phyloP scores from a whole-genome alignment of 1,284 basidiomycete genomes.

The Volvariella surrecta region DNA sequence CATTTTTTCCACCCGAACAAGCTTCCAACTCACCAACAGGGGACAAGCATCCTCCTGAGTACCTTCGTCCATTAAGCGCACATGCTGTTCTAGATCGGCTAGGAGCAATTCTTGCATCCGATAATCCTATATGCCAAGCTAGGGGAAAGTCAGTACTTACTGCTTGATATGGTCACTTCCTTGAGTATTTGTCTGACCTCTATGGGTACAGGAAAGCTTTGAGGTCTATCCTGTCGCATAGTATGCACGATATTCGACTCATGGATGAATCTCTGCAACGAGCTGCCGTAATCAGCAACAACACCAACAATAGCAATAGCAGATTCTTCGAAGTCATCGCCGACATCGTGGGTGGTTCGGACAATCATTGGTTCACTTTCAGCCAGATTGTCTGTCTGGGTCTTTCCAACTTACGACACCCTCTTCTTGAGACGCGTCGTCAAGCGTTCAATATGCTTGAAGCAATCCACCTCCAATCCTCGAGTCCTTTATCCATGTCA shows the following conservation, averaged over 20 bases:
- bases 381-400: conserved; percentile 77
- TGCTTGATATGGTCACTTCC: background rate
- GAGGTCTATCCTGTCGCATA: conserved; percentile 46
- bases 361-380: conserved; percentile 59
- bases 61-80: conserved; percentile 44
- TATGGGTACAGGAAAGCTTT: conserved; percentile 61
- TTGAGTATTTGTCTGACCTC: conserved; percentile 8
- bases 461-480: conserved; percentile 56
- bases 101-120: conserved; percentile 56
- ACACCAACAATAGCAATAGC: conserved; percentile 43
- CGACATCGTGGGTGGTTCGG: conserved; percentile 58
- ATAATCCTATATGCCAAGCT: conserved; percentile 37
- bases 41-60: conserved; percentile 41
- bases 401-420: conserved; percentile 81
- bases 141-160: conserved; percentile 63
- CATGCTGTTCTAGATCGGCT: conserved; percentile 52
- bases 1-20: conserved; percentile 58
- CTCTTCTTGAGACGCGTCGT: conserved; percentile 57
- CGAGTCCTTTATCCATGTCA: conserved; percentile 54
- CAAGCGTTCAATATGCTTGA: conserved; percentile 78
- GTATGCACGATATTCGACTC: conserved; percentile 51
- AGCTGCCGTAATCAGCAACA: conserved; percentile 56
- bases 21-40: conserved; percentile 49
- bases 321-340: conserved; percentile 78
- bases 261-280: conserved; percentile 65